phyloP scores from a whole-genome alignment of 768 basidiomycete genomes.

The Suillus cothurnatus region DNA sequence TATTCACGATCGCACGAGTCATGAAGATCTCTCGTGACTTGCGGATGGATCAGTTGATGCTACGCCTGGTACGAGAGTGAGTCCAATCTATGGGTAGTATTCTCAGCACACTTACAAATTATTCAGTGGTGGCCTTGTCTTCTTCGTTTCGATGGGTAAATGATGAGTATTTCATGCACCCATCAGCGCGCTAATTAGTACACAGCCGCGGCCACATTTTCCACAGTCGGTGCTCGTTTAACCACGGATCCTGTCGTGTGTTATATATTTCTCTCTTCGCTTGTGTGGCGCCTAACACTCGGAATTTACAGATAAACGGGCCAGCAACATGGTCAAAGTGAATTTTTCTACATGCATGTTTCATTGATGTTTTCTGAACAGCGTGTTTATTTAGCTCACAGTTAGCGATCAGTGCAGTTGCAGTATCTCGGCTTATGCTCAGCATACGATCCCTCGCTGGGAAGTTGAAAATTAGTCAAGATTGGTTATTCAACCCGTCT shows the following conservation, averaged over 20 bases:
- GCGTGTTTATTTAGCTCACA: conserved; percentile 4
- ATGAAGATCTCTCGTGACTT: not conserved
- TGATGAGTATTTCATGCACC: not conserved
- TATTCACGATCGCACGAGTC: conserved; percentile 8
- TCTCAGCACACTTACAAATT: not conserved
- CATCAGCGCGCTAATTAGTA: not conserved
- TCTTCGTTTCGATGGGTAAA: conserved; percentile 15
- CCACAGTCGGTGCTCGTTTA: conserved; percentile 9
- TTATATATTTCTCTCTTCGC: not conserved
- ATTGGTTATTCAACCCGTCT: conserved; percentile 17
- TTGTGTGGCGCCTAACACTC: not conserved
- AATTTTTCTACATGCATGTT: not conserved
- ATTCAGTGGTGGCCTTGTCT: conserved; percentile 10
- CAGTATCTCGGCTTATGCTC: conserved; percentile 18
- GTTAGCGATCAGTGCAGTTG: conserved; percentile 12
- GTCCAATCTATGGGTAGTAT: not conserved
- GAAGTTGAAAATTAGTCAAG: conserved; percentile 8
- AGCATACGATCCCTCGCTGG: conserved; percentile 16
- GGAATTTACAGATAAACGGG: conserved; percentile 5
- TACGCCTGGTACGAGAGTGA: conserved; percentile 10
- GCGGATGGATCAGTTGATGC: conserved; percentile 6
- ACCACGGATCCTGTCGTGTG: conserved; percentile 3
- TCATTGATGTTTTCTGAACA: not conserved
- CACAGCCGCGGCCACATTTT: conserved; percentile 9
- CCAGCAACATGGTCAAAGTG: conserved; percentile 14